These are phyloP conservation scores for Dianthus caryophyllus DNA, from an alignment of 148 eudicot species.

Conservation along the genomic window DNA sequence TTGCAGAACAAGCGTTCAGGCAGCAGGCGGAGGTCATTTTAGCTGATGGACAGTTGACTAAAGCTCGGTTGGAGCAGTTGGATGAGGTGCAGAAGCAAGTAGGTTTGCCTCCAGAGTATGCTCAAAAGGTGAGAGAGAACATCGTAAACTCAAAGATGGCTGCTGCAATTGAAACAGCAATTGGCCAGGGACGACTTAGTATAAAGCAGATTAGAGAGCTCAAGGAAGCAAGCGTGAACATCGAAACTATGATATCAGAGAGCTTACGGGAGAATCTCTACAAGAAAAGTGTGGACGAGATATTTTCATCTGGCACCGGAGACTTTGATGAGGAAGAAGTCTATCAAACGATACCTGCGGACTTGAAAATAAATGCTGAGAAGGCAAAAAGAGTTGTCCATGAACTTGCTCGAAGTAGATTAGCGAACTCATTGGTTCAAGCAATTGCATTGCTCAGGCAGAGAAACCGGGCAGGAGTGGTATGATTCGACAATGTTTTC, in stretches of 20 bases:
- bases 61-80: slow-evolving; percentile 62
- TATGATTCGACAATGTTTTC: slow-evolving; percentile 25
- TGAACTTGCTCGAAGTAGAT: slow-evolving; percentile 65
- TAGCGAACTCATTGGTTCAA: slow-evolving; percentile 66
- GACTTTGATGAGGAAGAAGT: slow-evolving; percentile 90
- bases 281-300: slow-evolving; percentile 66
- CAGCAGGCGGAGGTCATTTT: slow-evolving; percentile 86
- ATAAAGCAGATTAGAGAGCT: slow-evolving; percentile 76
- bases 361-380: slow-evolving; percentile 56
- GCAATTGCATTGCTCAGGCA: slow-evolving; percentile 80
- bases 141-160: slow-evolving; percentile 76
- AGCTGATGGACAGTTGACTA: slow-evolving; percentile 86
- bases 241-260: slow-evolving; percentile 62
- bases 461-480: slow-evolving; percentile 77
- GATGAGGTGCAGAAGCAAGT: slow-evolving; percentile 72
- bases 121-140: slow-evolving; percentile 74
- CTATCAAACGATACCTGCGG: slow-evolving; percentile 70
- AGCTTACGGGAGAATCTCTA: slow-evolving; percentile 68
- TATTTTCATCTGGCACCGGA: slow-evolving; percentile 90
- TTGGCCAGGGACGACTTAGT: slow-evolving; percentile 70
- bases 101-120: slow-evolving; percentile 79
- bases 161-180: slow-evolving; percentile 75
- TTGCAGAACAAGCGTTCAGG: slow-evolving; percentile 82
- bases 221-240: slow-evolving; percentile 60
- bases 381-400: slow-evolving; percentile 69